These are phyloP conservation scores for Aeschynomene evenia DNA, from an alignment of 306 rosid species.

Conservation along the genomic window DNA sequence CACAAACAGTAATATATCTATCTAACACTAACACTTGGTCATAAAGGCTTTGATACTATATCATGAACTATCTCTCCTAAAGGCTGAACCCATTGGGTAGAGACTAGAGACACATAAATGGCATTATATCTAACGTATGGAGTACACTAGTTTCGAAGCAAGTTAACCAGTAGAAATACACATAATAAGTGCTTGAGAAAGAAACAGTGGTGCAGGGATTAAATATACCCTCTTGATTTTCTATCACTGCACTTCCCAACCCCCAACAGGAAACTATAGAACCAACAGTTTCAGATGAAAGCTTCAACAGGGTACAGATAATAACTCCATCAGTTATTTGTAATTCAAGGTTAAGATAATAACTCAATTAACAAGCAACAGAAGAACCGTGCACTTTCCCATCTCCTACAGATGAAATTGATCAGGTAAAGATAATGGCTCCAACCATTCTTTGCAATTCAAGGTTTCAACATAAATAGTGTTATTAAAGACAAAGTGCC, in stretches of 20 bases:
- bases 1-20: too few relatives aligned
- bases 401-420: constrained; percentile 4
- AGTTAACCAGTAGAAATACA: background rate
- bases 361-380: background rate
- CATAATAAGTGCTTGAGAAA: background rate
- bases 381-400: background rate
- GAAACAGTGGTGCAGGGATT: background rate
- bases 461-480: background rate
- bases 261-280: background rate
- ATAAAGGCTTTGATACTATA: too few relatives aligned
- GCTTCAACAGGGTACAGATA: background rate
- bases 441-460: background rate
- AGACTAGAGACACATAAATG: too few relatives aligned
- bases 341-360: too few relatives aligned
- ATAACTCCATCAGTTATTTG: too few relatives aligned
- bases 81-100: too few relatives aligned
- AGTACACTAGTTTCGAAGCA: background rate
- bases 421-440: constrained; percentile 13
- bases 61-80: too few relatives aligned
- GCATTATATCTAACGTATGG: too few relatives aligned
- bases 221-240: background rate
- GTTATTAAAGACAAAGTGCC: background rate
- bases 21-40: too few relatives aligned
- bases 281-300: constrained; percentile 4
- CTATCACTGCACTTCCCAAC: background rate